A percentile compares a stretch with the other conserved stretches of the same genome.
Evolutionary conservation across 768 basidiomycete species (phyloP).

Genomic region (Amanita thiersii): DNA sequence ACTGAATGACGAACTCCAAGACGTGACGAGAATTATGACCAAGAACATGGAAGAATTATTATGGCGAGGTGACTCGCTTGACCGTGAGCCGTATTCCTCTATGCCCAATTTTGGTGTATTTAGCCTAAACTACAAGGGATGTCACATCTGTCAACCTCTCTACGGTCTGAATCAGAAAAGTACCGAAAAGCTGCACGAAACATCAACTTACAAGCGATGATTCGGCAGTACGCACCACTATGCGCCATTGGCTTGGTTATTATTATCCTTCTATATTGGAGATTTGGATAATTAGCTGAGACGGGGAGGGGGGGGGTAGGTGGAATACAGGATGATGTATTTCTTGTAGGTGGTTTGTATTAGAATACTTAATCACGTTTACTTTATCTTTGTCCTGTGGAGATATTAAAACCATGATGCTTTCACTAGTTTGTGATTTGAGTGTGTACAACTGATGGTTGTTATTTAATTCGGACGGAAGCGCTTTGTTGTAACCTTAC

Average conservation of each 20-base stretch:
- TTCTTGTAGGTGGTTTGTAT: too few species aligned
- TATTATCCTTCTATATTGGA: slow-evolving; percentile 73
- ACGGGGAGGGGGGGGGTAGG: too few species aligned
- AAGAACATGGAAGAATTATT: slow-evolving; percentile 99
- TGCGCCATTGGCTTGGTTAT: slow-evolving; percentile 76
- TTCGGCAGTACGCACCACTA: slow-evolving; percentile 93
- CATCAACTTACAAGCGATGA: slow-evolving; percentile 88
- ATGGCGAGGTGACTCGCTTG: slow-evolving; percentile 96
- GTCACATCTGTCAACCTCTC: slow-evolving; percentile 91
- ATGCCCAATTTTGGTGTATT: neutral
- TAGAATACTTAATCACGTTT: too few species aligned
- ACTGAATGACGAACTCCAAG: slow-evolving; percentile 93
- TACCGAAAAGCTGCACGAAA: slow-evolving; percentile 94
- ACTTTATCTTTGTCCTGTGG: too few species aligned
- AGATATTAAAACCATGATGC: too few species aligned
- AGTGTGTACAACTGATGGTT: too few species aligned
- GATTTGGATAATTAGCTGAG: slow-evolving; percentile 38
- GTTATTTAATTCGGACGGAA: too few species aligned
- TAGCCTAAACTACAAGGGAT: slow-evolving; percentile 51
- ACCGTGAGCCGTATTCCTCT: slow-evolving; percentile 49
- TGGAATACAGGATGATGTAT: too few species aligned
- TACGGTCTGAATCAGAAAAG: slow-evolving; percentile 94
- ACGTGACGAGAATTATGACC: slow-evolving; percentile 99
- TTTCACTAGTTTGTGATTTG: too few species aligned
- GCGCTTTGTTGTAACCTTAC: too few species aligned